Conservation (phyloP, 2,329 filamentous ascomycete genomes). For the Colletotrichum sidae region DNA sequence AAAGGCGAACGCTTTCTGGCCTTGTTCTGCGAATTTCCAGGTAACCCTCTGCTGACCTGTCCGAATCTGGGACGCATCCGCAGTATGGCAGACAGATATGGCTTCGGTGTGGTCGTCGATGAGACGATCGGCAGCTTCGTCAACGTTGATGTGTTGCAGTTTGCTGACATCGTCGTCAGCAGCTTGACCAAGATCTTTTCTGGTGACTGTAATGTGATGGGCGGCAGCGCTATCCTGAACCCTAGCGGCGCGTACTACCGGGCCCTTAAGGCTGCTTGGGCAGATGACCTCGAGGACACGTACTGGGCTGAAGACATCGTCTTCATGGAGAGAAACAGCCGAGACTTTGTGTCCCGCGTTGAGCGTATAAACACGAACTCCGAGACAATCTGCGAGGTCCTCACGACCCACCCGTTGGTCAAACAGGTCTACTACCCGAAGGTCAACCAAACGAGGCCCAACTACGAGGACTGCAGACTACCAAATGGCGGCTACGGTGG, state of each 20-base stretch:
- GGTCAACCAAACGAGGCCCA: slow-evolving; percentile 72
- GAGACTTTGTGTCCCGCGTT: slow-evolving; percentile 87
- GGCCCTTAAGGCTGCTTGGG: slow-evolving; percentile 74
- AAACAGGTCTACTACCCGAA: slow-evolving; percentile 91
- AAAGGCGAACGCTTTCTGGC: slow-evolving; percentile 81
- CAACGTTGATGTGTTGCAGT: slow-evolving; percentile 92
- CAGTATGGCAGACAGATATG: slow-evolving; percentile 81
- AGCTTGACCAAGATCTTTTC: slow-evolving; percentile 98
- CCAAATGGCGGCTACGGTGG: slow-evolving; percentile 88
- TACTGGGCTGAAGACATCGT: slow-evolving; percentile 95
- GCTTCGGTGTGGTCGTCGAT: slow-evolving; percentile 91
- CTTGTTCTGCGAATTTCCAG: slow-evolving; percentile 94
- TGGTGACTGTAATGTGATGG: slow-evolving; percentile 98
- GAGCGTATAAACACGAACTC: slow-evolving; percentile 88
- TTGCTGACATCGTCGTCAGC: slow-evolving; percentile 92
- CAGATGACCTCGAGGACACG: slow-evolving; percentile 81
- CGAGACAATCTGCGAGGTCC: slow-evolving; percentile 81
- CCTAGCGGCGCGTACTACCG: slow-evolving; percentile 77
- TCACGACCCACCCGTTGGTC: slow-evolving; percentile 71
- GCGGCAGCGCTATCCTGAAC: slow-evolving; percentile 77
- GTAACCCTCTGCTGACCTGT: slow-evolving; percentile 88
- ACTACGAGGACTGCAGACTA: slow-evolving; percentile 84
- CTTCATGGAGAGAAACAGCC: slow-evolving; percentile 95
- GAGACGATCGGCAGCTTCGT: slow-evolving; percentile 97
- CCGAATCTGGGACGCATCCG: slow-evolving; percentile 89